Percentiles rank a stretch among this genome's conserved stretches.
Evolutionary conservation across 345 rosid genomes (phyloP).

Genomic region (thale cress (Arabidopsis thaliana)): TAIR10.1 NC_003076.8:1569501-1570000

Average conservation of each 20-base stretch:
- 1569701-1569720: constrained; percentile 50
- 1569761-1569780: constrained; percentile 20
- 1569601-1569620: constrained; percentile 60
- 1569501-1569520: constrained; percentile 59
- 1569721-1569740: constrained; percentile 9
- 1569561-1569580: constrained; percentile 83
- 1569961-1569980: neutral
- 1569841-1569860: neutral
- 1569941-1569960: neutral
- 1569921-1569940: neutral
- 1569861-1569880: too few relatives aligned
- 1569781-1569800: neutral
- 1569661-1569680: constrained; percentile 64
- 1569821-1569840: constrained; percentile 1
- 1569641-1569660: constrained; percentile 56
- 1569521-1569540: constrained; percentile 57
- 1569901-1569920: too few relatives aligned
- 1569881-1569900: too few relatives aligned
- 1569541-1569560: constrained; percentile 74
- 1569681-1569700: constrained; percentile 66
- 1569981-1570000: neutral
- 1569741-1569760: constrained; percentile 6
- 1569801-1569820: neutral
- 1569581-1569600: constrained; percentile 61
- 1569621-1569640: constrained; percentile 61